Conservation (phyloP, 768 basidiomycete species). For the Trametes maxima region DNA sequence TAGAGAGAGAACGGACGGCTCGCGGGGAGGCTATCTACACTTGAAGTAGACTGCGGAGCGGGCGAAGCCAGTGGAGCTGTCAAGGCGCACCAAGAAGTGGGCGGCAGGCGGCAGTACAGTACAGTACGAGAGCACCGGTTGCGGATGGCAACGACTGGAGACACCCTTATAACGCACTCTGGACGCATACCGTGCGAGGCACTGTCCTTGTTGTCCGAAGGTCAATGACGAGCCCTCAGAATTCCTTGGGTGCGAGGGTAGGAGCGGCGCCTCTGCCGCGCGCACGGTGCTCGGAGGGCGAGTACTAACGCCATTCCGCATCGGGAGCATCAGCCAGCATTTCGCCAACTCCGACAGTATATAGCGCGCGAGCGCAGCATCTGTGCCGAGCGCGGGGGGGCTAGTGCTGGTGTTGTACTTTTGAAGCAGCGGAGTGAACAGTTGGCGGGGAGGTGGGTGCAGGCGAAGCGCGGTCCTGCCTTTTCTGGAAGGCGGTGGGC, state of each 20-base stretch:
- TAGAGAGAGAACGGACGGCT: conserved; percentile 11
- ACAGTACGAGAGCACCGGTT: conserved; percentile 17
- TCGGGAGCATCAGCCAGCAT: conserved; percentile 6
- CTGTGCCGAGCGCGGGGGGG: not conserved
- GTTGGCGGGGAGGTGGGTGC: not conserved
- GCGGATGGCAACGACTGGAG: conserved; percentile 11
- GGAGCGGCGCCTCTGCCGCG: not conserved
- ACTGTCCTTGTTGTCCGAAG: conserved; percentile 9
- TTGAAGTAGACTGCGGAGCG: conserved; percentile 6
- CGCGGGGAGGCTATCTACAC: not conserved
- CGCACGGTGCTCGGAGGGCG: not conserved
- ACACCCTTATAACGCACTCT: conserved; percentile 8
- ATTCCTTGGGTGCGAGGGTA: conserved; percentile 1
- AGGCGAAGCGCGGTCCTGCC: conserved; percentile 1
- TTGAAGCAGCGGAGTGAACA: not conserved
- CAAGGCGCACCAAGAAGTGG: conserved; percentile 1
- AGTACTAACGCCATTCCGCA: conserved; percentile 16
- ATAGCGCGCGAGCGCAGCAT: not conserved
- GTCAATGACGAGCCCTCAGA: not conserved
- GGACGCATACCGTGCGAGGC: not conserved
- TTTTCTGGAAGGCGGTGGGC: not conserved
- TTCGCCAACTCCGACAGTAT: not conserved
- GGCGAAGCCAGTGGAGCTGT: conserved; percentile 4
- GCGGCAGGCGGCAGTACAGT: not conserved
- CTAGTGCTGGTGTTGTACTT: conserved; percentile 3